Percentiles rank a stretch among this genome's conserved stretches.
Evolutionary conservation across 139 green algal species (phyloP).

Genomic region (Volvox reticuliferus): DNA sequence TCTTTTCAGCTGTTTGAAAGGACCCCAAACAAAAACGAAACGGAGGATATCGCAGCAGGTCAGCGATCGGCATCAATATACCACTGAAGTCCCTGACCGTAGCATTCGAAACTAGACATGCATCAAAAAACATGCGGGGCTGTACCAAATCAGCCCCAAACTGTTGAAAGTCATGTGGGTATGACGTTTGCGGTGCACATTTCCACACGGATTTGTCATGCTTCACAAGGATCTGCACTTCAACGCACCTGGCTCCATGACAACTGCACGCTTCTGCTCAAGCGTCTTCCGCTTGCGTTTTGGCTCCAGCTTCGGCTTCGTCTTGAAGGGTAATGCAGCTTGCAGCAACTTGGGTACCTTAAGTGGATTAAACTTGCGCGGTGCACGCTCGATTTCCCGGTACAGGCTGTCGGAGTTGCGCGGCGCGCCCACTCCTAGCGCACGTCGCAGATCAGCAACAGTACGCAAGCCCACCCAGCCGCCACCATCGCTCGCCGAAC

Average conservation of each 20-base stretch:
- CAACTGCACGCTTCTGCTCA: slow-evolving; percentile 88
- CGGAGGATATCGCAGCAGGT: too few relatives aligned
- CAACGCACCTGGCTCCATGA: slow-evolving; percentile 70
- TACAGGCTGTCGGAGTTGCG: slow-evolving; percentile 93
- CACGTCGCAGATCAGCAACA: slow-evolving; percentile 89
- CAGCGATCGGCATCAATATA: background rate
- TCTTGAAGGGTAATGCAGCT: slow-evolving; percentile 93
- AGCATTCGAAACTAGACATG: background rate
- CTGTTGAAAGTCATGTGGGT: background rate
- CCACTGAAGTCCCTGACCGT: background rate
- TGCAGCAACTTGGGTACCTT: slow-evolving; percentile 86
- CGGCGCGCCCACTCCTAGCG: slow-evolving; percentile 82
- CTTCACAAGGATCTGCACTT: background rate
- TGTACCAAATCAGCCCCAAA: background rate
- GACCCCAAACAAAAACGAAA: background rate
- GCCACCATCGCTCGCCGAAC: background rate
- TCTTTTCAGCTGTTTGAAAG: slow-evolving; percentile 56
- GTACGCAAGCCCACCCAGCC: slow-evolving; percentile 83
- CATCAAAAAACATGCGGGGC: background rate
- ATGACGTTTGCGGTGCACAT: background rate
- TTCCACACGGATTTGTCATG: background rate
- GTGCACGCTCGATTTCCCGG: slow-evolving; percentile 80
- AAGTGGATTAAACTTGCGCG: slow-evolving; percentile 93
- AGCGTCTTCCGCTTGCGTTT: slow-evolving; percentile 82
- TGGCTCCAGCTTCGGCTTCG: slow-evolving; percentile 91